Base-by-base conservation (phyloP, 768 basidiomycete species). In the Ramaria sp. region DNA sequence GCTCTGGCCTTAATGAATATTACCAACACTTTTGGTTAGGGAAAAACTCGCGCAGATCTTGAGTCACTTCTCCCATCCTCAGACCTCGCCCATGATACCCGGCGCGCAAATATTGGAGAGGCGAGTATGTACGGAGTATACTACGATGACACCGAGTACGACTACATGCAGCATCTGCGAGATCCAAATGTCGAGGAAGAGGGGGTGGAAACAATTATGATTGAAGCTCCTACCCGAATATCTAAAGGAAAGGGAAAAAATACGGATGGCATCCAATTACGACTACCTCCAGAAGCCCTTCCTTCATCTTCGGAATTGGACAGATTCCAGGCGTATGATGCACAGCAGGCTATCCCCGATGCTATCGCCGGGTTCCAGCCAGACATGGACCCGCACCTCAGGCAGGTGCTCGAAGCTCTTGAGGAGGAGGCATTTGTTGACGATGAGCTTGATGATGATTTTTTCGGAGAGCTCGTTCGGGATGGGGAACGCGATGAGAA, bases 91-190 rank as follows among this genome's bases (percentile, higher is more conserved):
- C 74, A 72, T 37, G 78, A 78, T 52, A 62, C 62, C 13, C 61
- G 67, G 13, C 71, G 74, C 51, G 61, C 69, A 24, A 85, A 84
- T 58, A 73, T 85, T 48, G 96, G 95, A 55, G 89, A 98, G 70
- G 96, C 96, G 0, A 73, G 86, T 5, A 65, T 81, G 8, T 94
- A 97, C 66, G 96, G 93, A 3, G 71, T 99, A 64, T 90, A 90
- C 70, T 98, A 81, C 69, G 93, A 98, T 70, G 94, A 99, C 64
- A 85, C 89, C 5, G 79, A 92, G 56, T 99, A 99, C 72, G 89
- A 99, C 69, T 99, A 99, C 72, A 92, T 97, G 88, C 86, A 94
- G 66, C 96, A 99, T 69, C 78, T 99, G 42, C 84, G 90, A 12
- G 61, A 78, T 1, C 80, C 89, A 48, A 90, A 89, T 3, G 62